Evolutionary conservation across 176 grass and related monocot species (phyloP).

Genomic region (Ananas comosus): DNA sequence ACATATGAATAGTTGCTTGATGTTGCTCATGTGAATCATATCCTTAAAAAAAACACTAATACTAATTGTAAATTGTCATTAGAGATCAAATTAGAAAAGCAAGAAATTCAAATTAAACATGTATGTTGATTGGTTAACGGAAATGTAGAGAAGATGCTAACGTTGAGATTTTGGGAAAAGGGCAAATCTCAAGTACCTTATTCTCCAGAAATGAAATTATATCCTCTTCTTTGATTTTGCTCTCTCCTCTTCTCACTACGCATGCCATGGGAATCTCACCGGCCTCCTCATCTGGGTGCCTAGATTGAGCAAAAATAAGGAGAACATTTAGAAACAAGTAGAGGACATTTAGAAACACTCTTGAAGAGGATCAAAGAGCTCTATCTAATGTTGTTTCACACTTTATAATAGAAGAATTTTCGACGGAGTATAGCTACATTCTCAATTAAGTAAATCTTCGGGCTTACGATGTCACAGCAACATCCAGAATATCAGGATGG

Average conservation of each 20-base stretch:
- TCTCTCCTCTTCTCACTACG: constrained; percentile 34
- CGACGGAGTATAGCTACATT: too few species aligned
- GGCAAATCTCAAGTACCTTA: constrained; percentile 13
- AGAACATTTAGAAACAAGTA: background rate
- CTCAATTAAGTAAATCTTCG: background rate
- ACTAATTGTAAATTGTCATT: background rate
- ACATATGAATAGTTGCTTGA: background rate
- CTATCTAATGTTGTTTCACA: too few species aligned
- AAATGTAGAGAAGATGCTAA: background rate
- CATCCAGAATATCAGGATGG: constrained; percentile 31
- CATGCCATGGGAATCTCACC: constrained; percentile 55
- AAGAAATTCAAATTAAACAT: background rate
- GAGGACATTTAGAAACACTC: too few species aligned
- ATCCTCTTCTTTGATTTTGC: constrained; percentile 26
- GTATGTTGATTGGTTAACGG: background rate
- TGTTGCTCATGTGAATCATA: background rate
- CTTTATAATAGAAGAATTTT: too few species aligned
- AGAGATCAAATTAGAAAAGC: background rate
- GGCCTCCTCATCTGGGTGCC: constrained; percentile 40
- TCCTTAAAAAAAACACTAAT: background rate
- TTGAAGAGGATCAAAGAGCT: too few species aligned
- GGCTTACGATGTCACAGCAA: constrained; percentile 36
- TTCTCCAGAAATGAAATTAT: constrained; percentile 30
- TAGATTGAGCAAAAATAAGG: constrained; percentile 10
- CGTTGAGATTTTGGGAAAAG: background rate